A percentile compares a stretch with the other conserved stretches of the same genome.
These are phyloP conservation scores for Colletotrichum sp. DNA, from an alignment of 2,329 filamentous ascomycete species.

Conservation along the genomic window DNA sequence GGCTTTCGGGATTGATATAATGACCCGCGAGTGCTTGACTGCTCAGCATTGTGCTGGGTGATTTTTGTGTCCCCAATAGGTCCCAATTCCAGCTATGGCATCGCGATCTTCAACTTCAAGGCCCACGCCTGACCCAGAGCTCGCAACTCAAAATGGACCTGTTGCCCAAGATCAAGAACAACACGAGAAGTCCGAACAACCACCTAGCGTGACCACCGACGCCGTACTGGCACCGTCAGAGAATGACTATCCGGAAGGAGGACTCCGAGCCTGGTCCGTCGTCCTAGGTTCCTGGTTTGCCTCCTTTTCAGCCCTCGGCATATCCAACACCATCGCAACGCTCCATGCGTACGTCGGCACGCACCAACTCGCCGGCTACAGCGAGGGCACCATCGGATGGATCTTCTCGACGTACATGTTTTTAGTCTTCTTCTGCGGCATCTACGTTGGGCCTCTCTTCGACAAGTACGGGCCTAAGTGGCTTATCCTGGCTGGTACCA, in stretches of 20 bases:
- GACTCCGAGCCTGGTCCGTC: slow-evolving; percentile 79
- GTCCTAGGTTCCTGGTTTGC: slow-evolving; percentile 83
- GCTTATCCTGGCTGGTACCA: slow-evolving; percentile 72
- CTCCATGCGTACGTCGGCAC: slow-evolving; percentile 79
- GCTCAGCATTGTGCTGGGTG: not conserved
- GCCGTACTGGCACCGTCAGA: slow-evolving; percentile 23
- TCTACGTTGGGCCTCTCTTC: slow-evolving; percentile 87
- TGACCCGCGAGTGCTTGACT: accelerated
- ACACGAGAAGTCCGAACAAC: not conserved
- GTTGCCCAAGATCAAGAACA: not conserved
- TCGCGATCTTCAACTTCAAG: not conserved
- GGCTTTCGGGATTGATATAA: not conserved
- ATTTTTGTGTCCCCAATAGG: accelerated
- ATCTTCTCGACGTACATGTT: slow-evolving; percentile 87
- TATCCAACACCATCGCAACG: slow-evolving; percentile 80
- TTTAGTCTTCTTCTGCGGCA: slow-evolving; percentile 82
- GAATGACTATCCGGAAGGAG: slow-evolving; percentile 81
- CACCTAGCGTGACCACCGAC: not conserved
- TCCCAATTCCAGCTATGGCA: accelerated
- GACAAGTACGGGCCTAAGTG: slow-evolving; percentile 81
- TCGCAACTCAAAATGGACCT: accelerated
- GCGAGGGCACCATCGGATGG: slow-evolving; percentile 78
- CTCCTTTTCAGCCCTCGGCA: slow-evolving; percentile 75
- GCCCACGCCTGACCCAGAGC: not conserved
- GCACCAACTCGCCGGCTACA: slow-evolving; percentile 73